Percentiles rank a stretch among this genome's conserved stretches.
These are phyloP conservation scores for Kazachstania sp. DNA, from an alignment of 1,139 yeast species.

Conservation along the genomic window DNA sequence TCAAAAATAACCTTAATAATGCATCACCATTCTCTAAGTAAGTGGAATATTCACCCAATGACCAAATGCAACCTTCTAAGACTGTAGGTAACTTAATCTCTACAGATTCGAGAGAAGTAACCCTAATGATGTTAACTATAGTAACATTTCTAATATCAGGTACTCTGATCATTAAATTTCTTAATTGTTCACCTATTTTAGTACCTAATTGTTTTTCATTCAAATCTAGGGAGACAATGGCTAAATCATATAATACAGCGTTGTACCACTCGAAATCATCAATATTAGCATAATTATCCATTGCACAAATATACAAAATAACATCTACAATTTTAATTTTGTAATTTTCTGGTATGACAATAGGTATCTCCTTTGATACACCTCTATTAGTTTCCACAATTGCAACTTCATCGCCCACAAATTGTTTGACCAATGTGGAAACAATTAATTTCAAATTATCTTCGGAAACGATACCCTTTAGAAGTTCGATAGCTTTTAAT, in stretches of 20 bases:
- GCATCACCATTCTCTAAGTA: constrained; percentile 35
- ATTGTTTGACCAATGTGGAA: constrained; percentile 57
- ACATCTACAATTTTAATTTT: constrained; percentile 50
- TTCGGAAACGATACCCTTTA: constrained; percentile 66
- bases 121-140: constrained; percentile 34
- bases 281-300: constrained; percentile 60
- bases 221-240: constrained; percentile 44
- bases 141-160: constrained; percentile 57
- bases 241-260: constrained; percentile 63
- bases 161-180: constrained; percentile 69
- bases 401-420: constrained; percentile 39
- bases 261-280: constrained; percentile 89
- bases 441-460: constrained; percentile 65
- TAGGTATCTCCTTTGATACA: constrained; percentile 21
- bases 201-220: constrained; percentile 36
- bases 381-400: constrained; percentile 13
- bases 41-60: constrained; percentile 64
- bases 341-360: constrained; percentile 48
- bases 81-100: constrained; percentile 33
- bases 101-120: constrained; percentile 34
- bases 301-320: constrained; percentile 47
- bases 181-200: constrained; percentile 60
- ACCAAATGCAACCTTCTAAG: constrained; percentile 50
- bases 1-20: constrained; percentile 26
- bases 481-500: constrained; percentile 68